Conservation (phyloP, 1,284 basidiomycete genomes). For the Ustilago cynodontis region DNA sequence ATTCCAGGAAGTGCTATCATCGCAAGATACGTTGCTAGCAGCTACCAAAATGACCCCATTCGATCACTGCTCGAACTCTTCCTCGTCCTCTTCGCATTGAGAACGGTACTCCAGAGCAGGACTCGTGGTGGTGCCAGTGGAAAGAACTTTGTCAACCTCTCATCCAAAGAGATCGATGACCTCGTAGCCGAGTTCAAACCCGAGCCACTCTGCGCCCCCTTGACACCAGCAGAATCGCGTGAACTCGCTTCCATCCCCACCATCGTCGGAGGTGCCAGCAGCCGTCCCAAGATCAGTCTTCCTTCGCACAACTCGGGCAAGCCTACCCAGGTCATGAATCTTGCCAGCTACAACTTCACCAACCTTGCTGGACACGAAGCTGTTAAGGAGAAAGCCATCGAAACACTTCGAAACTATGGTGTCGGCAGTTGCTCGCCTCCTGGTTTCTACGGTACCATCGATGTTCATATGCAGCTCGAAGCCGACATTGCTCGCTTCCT, state of each 20-base stretch:
- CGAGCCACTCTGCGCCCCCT: conserved; percentile 81
- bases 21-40: conserved; percentile 84
- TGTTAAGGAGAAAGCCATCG: conserved; percentile 86
- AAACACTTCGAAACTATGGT: conserved; percentile 90
- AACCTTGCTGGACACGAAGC: conserved; percentile 88
- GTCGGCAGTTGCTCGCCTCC: conserved; percentile 96
- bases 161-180: conserved; percentile 96
- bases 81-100: conserved; percentile 83
- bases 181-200: conserved; percentile 95
- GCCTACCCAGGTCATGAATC: conserved; percentile 82
- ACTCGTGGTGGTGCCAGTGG: conserved; percentile 86
- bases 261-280: conserved; percentile 82
- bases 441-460: conserved; percentile 96
- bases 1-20: conserved; percentile 90
- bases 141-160: conserved; percentile 89
- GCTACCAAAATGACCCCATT: conserved; percentile 84
- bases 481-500: conserved; percentile 89
- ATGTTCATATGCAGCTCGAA: conserved; percentile 92
- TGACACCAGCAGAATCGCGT: conserved; percentile 76
- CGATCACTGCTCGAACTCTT: conserved; percentile 90
- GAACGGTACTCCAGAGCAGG: conserved; percentile 88
- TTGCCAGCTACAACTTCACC: conserved; percentile 92
- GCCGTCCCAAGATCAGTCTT: conserved; percentile 81
- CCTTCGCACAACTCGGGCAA: conserved; percentile 74
- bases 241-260: conserved; percentile 83